Percentiles rank a stretch among this genome's conserved stretches.
Evolutionary conservation across 2,329 filamentous ascomycete species (phyloP).

Genomic region (Beauveria pseudobassiana): DNA sequence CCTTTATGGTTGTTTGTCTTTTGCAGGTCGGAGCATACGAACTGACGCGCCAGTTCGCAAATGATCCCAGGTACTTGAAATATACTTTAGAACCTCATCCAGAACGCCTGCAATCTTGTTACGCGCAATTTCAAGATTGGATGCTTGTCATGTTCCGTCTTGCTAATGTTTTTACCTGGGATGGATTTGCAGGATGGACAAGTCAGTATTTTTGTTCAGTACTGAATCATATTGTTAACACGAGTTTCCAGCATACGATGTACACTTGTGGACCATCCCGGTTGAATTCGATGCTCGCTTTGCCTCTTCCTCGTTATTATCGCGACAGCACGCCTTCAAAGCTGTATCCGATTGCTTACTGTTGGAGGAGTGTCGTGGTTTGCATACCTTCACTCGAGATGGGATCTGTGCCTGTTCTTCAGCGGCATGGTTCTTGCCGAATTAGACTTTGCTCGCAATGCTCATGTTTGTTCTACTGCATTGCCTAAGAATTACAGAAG

Average conservation of each 20-base stretch:
- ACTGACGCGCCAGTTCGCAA: constrained; percentile 38
- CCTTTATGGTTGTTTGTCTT: constrained; percentile 37
- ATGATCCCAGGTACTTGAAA: constrained; percentile 34
- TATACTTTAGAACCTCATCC: constrained; percentile 45
- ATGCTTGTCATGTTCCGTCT: constrained; percentile 39
- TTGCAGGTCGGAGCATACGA: constrained; percentile 41
- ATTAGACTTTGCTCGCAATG: constrained; percentile 41
- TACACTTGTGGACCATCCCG: constrained; percentile 57
- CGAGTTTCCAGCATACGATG: constrained; percentile 36
- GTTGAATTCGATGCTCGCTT: constrained; percentile 51
- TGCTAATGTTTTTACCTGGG: constrained; percentile 44
- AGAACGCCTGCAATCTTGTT: constrained; percentile 26
- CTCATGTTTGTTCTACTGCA: constrained; percentile 28
- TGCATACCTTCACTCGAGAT: constrained; percentile 39
- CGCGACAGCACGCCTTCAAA: constrained; percentile 41
- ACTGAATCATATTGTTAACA: background rate
- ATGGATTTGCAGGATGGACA: constrained; percentile 38
- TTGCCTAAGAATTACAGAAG: background rate
- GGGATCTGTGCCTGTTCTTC: constrained; percentile 50
- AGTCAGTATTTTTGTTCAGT: constrained; percentile 21
- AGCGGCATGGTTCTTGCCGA: constrained; percentile 49
- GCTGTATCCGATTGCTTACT: constrained; percentile 33
- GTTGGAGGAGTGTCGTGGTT: constrained; percentile 35
- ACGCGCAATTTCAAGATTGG: constrained; percentile 41
- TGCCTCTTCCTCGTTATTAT: constrained; percentile 47